Percentiles rank a stretch among this genome's conserved stretches.
These are phyloP conservation scores for Leersia perrieri DNA, from an alignment of 176 grass and related monocot species.

Conservation along the genomic window DNA sequence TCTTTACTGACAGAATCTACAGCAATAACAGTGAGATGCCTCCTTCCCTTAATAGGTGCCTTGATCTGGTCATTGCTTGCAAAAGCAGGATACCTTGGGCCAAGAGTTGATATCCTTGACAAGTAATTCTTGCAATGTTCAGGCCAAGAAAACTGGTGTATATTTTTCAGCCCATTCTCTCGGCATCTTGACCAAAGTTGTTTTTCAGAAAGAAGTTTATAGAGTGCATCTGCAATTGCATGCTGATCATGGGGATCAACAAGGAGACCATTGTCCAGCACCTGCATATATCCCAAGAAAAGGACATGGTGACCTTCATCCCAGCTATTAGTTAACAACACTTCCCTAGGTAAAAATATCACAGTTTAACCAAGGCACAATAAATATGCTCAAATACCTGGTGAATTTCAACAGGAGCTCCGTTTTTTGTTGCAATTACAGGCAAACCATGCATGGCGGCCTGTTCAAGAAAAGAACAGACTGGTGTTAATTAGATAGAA, in stretches of 20 bases:
- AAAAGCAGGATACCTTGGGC: constrained; percentile 39
- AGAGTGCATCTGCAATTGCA: constrained; percentile 72
- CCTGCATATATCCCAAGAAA: constrained; percentile 42
- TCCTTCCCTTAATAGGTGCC: constrained; percentile 34
- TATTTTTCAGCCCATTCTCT: constrained; percentile 71
- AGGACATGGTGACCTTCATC: background rate
- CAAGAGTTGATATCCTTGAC: constrained; percentile 57
- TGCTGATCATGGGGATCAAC: constrained; percentile 74
- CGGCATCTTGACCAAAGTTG: constrained; percentile 66
- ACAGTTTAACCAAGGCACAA: background rate
- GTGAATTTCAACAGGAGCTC: constrained; percentile 76
- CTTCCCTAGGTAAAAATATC: constrained; percentile 14
- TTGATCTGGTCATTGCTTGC: constrained; percentile 26
- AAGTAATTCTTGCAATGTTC: constrained; percentile 83
- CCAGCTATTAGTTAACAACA: background rate
- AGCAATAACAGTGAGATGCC: constrained; percentile 53
- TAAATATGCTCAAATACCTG: constrained; percentile 35
- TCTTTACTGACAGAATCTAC: constrained; percentile 56
- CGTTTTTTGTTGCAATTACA: constrained; percentile 77
- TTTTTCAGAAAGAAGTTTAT: constrained; percentile 68
- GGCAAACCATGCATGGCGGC: constrained; percentile 73
- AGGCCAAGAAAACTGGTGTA: constrained; percentile 76
- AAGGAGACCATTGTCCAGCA: constrained; percentile 67
- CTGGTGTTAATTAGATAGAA: constrained; percentile 9
- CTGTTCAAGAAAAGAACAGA: constrained; percentile 27